phyloP scores from a whole-genome alignment of 2,329 filamentous ascomycete species.

The Talaromyces sp. region DNA sequence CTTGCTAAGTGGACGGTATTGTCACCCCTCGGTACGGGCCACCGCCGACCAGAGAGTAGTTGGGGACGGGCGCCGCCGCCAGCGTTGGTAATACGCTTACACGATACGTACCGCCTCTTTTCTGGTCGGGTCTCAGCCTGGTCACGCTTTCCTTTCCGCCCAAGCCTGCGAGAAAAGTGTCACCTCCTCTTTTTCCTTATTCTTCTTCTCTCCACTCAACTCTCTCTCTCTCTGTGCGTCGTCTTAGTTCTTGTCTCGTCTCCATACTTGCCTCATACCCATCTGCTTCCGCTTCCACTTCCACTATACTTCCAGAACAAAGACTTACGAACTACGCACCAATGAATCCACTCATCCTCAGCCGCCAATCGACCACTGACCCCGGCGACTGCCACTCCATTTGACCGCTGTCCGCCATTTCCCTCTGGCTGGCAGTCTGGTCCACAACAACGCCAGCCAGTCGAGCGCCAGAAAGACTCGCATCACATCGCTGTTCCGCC shows the following conservation, averaged over 20 bases:
- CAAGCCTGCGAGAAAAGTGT: neutral
- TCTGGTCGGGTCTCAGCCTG: neutral
- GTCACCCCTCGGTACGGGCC: neutral
- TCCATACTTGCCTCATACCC: neutral
- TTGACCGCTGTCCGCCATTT: slow-evolving; percentile 1
- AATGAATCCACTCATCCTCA: slow-evolving; percentile 8
- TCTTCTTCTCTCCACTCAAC: slow-evolving; percentile 6
- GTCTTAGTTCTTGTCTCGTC: neutral
- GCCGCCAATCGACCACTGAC: slow-evolving; percentile 4
- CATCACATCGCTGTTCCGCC: neutral
- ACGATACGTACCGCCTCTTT: neutral
- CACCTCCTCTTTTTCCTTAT: slow-evolving; percentile 10
- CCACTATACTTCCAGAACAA: neutral
- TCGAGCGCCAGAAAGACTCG: neutral
- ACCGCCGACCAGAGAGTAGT: neutral
- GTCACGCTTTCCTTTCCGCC: neutral
- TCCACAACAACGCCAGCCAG: neutral
- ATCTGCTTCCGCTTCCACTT: too few relatives aligned
- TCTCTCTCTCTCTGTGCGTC: neutral
- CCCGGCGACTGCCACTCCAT: slow-evolving; percentile 5
- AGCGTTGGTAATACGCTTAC: neutral
- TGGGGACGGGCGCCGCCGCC: too few relatives aligned
- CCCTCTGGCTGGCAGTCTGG: neutral
- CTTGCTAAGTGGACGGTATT: neutral
- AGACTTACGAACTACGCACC: slow-evolving; percentile 8